phyloP scores from a whole-genome alignment of 2,329 filamentous ascomycete genomes.

The Neofusicoccum sp. region DNA sequence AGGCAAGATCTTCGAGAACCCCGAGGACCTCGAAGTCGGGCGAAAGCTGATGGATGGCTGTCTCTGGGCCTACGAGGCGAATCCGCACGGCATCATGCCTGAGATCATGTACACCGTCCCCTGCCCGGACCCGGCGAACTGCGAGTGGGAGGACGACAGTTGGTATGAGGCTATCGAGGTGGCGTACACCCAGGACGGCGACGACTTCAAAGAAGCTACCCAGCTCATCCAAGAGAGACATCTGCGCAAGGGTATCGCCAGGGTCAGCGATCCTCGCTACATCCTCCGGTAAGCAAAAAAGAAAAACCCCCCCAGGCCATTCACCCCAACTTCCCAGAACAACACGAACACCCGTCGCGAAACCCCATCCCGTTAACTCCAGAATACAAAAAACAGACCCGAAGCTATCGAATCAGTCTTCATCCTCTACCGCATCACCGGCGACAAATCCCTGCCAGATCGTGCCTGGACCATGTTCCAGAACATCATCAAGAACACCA shows the following conservation, averaged over 20 bases:
- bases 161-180: conserved; percentile 54
- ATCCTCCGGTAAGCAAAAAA: not conserved
- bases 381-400: conserved; percentile 27
- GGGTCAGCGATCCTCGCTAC: conserved; percentile 11
- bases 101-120: conserved; percentile 55
- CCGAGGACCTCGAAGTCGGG: conserved; percentile 55
- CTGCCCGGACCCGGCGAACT: conserved; percentile 44
- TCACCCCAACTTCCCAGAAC: not conserved
- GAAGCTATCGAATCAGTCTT: conserved; percentile 62
- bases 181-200: conserved; percentile 38
- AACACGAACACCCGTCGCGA: not conserved
- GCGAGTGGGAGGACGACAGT: conserved; percentile 55
- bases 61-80: conserved; percentile 60
- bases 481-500: conserved; percentile 41
- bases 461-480: conserved; percentile 52
- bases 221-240: not conserved
- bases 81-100: conserved; percentile 60
- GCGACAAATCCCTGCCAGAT: conserved; percentile 48
- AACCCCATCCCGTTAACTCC: not conserved
- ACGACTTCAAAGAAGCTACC: not conserved
- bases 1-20: conserved; percentile 54
- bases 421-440: conserved; percentile 49
- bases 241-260: conserved; percentile 13
- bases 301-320: not conserved
- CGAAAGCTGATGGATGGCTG: conserved; percentile 59